These are phyloP conservation scores for Pholiota conissans DNA, from an alignment of 768 basidiomycete genomes.

Conservation along the genomic window DNA sequence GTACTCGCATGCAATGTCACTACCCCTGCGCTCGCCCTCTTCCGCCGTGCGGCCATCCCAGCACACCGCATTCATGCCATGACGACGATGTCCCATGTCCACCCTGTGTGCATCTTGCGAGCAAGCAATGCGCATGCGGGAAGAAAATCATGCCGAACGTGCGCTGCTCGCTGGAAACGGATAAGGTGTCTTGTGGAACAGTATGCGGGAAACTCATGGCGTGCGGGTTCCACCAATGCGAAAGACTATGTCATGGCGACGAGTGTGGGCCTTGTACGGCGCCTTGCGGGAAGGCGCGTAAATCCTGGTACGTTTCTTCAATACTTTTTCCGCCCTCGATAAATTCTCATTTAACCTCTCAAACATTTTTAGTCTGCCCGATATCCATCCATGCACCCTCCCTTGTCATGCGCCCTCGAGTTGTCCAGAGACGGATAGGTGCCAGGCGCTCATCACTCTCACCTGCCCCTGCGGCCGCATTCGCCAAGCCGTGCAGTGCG, in stretches of 20 bases:
- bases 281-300: constrained; percentile 84
- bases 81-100: constrained; percentile 72
- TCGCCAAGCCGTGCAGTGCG: constrained; percentile 72
- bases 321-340: background rate
- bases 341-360: background rate
- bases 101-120: constrained; percentile 81
- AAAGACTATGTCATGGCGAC: constrained; percentile 78
- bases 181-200: constrained; percentile 84
- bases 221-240: constrained; percentile 92
- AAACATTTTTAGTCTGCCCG: constrained; percentile 50
- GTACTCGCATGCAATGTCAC: constrained; percentile 72
- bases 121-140: constrained; percentile 85
- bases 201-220: constrained; percentile 75
- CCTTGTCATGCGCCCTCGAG: constrained; percentile 88
- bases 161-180: constrained; percentile 73
- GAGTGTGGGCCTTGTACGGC: constrained; percentile 77
- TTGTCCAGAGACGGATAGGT: constrained; percentile 82
- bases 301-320: constrained; percentile 62
- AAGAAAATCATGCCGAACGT: constrained; percentile 81
- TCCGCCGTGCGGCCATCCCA: constrained; percentile 81
- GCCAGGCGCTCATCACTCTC: constrained; percentile 63
- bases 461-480: constrained; percentile 85
- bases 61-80: constrained; percentile 80
- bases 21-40: constrained; percentile 76
- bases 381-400: constrained; percentile 71